Evolutionary conservation across 768 basidiomycete species (phyloP), one percentile per base, ranked within the genome.

Genomic region (Chalciporus chontae): DNA sequence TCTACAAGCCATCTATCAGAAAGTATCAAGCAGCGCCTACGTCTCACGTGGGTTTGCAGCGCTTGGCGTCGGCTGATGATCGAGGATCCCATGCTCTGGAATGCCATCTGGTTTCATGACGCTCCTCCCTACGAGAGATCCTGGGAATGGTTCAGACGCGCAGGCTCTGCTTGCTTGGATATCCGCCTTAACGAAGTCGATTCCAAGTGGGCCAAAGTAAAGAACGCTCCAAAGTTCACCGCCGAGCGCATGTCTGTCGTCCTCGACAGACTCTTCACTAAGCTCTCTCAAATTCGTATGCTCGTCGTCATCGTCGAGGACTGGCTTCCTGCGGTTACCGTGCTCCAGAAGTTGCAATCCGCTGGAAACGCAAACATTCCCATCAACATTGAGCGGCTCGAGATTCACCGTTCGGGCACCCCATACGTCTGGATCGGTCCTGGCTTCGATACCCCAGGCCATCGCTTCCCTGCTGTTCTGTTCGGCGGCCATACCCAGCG

Each of bases 91-190:
- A 79, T 76, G 15, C 52, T 85, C 26, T 85, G 84, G 84, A 84
- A 77, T 56, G 78, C 80, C 15, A 73, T 89, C 48, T 83, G 77
- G 77, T 84, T 87, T 61, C 72, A 73, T 43, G 80, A 83, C 37
- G 48, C 57, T 13, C 71, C 77, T 41, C 70, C 75, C 13, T 81
- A 77, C 55, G 63, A 72, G 14, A 76, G 78, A 27, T 78, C 84
- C 6, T 68, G 76, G 48, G 68, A 74, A 40, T 86, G 79, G 74
- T 69, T 87, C 48, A 70, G 78, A 17, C 73, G 86, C 45, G 77
- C 84, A 3, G 78, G 78, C 2, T 61, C 71, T 3, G 70, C 80
- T 3, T 69, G 78, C 3, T 58, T 88, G 53, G 84, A 86, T 48
- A 55, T 89, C n/a, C 78, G 82, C 27, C 77, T 89, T 57, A 74